phyloP scores from a whole-genome alignment of 2,329 filamentous ascomycete species.

The Huntiella bhutanensis region DNA sequence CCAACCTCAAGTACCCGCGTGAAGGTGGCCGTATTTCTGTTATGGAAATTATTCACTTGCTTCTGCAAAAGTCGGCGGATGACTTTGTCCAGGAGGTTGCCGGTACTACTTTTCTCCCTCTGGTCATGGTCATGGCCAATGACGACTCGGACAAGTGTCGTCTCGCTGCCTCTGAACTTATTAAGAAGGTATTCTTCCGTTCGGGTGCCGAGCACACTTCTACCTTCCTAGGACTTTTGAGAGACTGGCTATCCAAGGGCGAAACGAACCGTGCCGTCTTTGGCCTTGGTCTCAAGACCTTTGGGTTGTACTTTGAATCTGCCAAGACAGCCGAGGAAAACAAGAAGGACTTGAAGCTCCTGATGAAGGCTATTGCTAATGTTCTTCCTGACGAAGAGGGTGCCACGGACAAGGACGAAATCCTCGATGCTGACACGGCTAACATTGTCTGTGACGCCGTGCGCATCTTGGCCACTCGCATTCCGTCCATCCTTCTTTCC shows the following conservation, averaged over 20 bases:
- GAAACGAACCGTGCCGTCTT: conserved; percentile 52
- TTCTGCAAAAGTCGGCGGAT: conserved; percentile 70
- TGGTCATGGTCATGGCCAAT: conserved; percentile 72
- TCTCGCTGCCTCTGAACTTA: conserved; percentile 57
- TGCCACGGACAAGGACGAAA: conserved; percentile 17
- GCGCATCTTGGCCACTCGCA: conserved; percentile 45
- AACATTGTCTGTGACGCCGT: conserved; percentile 55
- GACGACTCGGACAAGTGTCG: conserved; percentile 77
- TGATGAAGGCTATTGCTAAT: conserved; percentile 35
- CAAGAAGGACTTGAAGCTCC: conserved; percentile 46
- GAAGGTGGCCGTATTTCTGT: conserved; percentile 79
- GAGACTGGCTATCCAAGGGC: conserved; percentile 54
- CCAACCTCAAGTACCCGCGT: conserved; percentile 79
- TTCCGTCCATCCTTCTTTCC: conserved; percentile 45
- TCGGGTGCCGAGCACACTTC: conserved; percentile 54
- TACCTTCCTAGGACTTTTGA: conserved; percentile 52
- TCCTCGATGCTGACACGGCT: conserved; percentile 47
- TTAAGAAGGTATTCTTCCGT: conserved; percentile 64
- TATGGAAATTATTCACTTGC: conserved; percentile 72
- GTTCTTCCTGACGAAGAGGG: conserved; percentile 34
- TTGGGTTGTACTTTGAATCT: conserved; percentile 64
- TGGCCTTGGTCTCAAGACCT: conserved; percentile 60
- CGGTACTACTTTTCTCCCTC: conserved; percentile 63
- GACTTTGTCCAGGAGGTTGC: conserved; percentile 69
- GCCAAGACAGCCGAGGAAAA: conserved; percentile 38